Evolutionary conservation across 2,329 filamentous ascomycete species (phyloP), one percentile per base, ranked within the genome.

Genomic region (Arthrobotrys pseudoclavata): DNA sequence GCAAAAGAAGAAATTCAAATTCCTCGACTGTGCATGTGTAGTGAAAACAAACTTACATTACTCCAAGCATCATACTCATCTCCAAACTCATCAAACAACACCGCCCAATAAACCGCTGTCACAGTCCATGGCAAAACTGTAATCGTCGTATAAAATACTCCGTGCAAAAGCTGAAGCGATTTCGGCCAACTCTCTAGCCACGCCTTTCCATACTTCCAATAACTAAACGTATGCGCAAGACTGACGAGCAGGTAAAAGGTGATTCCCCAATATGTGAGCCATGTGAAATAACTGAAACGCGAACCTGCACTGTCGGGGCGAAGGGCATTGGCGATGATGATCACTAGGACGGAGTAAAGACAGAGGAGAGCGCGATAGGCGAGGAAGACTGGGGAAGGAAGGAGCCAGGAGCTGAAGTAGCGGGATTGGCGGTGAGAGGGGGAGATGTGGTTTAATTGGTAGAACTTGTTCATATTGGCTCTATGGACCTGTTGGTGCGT

Each of bases 241-340:
- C 69, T 72, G 6, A 74, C 42, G 81, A 90, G 85, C 70, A 90
- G 86, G 86, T 96, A 97, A 85, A 94, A 95, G 24, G 88, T 90
- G 40, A 95, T 84, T 1, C 92, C 92, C 92, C 92, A 96, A 86
- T 91, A 96, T 9, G 91, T 92, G 74, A 96, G 85, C 81, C 90
- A 86, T 29, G 93, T 96, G 85, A 97, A 96, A 86, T 89, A 96
- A 81, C 90, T 92, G 85, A 96, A 96, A 53, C 87, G 87, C 53
- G 86, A 84, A 64, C 86, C 84, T 26, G 88, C 87, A 0, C 81
- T 82, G 37, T 83, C 82, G 82, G 88, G 86, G n/a, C 86, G 84
- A 81, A 89, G 89, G 76, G 88, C 84, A 86, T 88, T 92, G 77
- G 86, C 89, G 82, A 94, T 89, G 84, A 96, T 86, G 72, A 91